These are phyloP conservation scores for Mycena rosella DNA, from an alignment of 768 basidiomycete species.

Conservation along the genomic window DNA sequence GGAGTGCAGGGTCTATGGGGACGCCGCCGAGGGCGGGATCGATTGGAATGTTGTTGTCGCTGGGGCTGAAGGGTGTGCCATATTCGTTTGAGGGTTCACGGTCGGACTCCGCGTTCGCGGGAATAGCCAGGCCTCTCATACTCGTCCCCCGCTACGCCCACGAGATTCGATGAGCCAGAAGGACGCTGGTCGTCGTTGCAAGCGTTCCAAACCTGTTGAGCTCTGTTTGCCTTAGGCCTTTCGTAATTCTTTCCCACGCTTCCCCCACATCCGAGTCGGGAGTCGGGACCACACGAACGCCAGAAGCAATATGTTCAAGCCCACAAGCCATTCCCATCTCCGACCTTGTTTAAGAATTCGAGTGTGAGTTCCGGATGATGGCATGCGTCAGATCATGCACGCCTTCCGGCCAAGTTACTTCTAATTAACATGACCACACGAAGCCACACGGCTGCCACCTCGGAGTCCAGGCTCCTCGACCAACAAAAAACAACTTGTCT, in stretches of 20 bases:
- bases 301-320: too few relatives aligned
- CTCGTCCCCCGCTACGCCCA: conserved; percentile 37
- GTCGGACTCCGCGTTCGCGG: conserved; percentile 59
- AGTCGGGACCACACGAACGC: too few relatives aligned
- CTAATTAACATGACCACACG: too few relatives aligned
- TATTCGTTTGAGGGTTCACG: conserved; percentile 71
- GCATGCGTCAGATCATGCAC: too few relatives aligned
- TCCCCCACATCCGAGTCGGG: too few relatives aligned
- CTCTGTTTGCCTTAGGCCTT: not conserved
- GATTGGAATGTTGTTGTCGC: conserved; percentile 79
- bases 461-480: too few relatives aligned
- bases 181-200: conserved; percentile 8
- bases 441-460: too few relatives aligned
- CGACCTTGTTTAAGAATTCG: too few relatives aligned
- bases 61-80: conserved; percentile 69
- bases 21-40: conserved; percentile 77
- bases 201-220: conserved; percentile 6
- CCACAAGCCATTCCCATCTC: too few relatives aligned
- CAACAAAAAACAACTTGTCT: too few relatives aligned
- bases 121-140: conserved; percentile 77
- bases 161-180: conserved; percentile 21
- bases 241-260: not conserved
- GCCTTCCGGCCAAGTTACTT: too few relatives aligned
- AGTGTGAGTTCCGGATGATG: too few relatives aligned
- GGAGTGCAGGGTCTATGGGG: conserved; percentile 67